phyloP scores from a whole-genome alignment of 2,329 filamentous ascomycete genomes.

The Fusarium vanettenii region DNA sequence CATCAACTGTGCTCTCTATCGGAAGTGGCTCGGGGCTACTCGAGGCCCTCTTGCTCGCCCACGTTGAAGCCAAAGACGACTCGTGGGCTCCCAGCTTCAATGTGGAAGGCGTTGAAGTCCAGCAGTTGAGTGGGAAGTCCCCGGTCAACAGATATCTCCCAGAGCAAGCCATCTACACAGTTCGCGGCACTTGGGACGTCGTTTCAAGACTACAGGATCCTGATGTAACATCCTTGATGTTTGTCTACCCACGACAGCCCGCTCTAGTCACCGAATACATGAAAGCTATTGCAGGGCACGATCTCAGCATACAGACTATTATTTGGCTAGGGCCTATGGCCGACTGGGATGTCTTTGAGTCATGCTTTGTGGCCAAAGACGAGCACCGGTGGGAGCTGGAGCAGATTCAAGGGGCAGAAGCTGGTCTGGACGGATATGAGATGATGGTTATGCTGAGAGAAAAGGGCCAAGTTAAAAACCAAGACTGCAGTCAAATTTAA shows the following conservation, averaged over 20 bases:
- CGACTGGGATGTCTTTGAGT: slow-evolving; percentile 41
- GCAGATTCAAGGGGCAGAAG: slow-evolving; percentile 21
- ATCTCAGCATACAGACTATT: slow-evolving; percentile 15
- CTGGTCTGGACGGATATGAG: slow-evolving; percentile 37
- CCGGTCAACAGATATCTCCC: slow-evolving; percentile 43
- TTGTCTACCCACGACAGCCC: slow-evolving; percentile 50
- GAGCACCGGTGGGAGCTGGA: neutral
- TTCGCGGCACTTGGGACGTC: slow-evolving; percentile 48
- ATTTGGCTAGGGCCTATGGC: slow-evolving; percentile 43
- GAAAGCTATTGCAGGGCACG: slow-evolving; percentile 4
- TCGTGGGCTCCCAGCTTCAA: slow-evolving; percentile 6
- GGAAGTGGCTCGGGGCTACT: slow-evolving; percentile 48
- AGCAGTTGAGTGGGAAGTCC: slow-evolving; percentile 17
- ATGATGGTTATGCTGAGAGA: slow-evolving; percentile 33
- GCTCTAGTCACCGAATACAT: slow-evolving; percentile 44
- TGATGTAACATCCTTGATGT: slow-evolving; percentile 42
- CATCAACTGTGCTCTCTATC: slow-evolving; percentile 41
- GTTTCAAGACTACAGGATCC: slow-evolving; percentile 40
- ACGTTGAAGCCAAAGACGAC: slow-evolving; percentile 6
- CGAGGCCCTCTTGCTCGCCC: slow-evolving; percentile 39
- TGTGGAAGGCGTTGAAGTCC: slow-evolving; percentile 45
- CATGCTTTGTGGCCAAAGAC: slow-evolving; percentile 20
- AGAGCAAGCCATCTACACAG: slow-evolving; percentile 42
- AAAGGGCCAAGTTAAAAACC: neutral
- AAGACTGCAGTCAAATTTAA: no score